Evolutionary conservation across 148 eudicot species (phyloP), one percentile per base, ranked within the genome.

Genomic region (Nyssa sinensis): DNA sequence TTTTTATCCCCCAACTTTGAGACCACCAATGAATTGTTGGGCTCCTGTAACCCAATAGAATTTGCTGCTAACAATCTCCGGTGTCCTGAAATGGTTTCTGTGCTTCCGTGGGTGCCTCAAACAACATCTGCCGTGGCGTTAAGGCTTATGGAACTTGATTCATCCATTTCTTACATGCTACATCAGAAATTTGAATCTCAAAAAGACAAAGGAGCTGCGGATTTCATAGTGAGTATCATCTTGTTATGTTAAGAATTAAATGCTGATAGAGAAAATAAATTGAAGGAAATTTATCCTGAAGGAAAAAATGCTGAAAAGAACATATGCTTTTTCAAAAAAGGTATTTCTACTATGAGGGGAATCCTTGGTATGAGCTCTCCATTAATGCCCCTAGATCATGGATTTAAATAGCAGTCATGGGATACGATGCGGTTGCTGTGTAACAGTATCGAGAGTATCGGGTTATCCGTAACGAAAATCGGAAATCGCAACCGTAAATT

Each of bases 91-190:
- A 61, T 62, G 64, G 86, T 83, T 76, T 33, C 84, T 73, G 87
- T 90, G 35, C 95, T 90, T 80, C 98, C 97, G 34, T 94, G 98
- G 98, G 66, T 94, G 62, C 89, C 89, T 30, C 81, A 64, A 33
- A 81, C 89, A 58, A 67, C 85, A 39, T 61, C 87, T 61, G 84
- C 87, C 60, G 85, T 86, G 53, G 87, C 85, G 35, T 49, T 86
- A 69, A 77, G 89, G 84, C 85, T 86, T 17, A 76, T 86, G 81
- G 89, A 86, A 64, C 75, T 86, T 72, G 89, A 86, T 74, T 23
- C 81, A 62, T 84, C 87, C 47, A 74, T 86, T 57, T 79, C 28
- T 66, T 86, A 81, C 47, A 58, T 58, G 9, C 62, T 31, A 44
- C 58, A 74, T 4, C 83, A 81, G 77, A 84, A 79, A 67, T 67